These are phyloP conservation scores for Solanum gracilifrons DNA, from an alignment of 257 asterid genomes.

Conservation along the genomic window DNA sequence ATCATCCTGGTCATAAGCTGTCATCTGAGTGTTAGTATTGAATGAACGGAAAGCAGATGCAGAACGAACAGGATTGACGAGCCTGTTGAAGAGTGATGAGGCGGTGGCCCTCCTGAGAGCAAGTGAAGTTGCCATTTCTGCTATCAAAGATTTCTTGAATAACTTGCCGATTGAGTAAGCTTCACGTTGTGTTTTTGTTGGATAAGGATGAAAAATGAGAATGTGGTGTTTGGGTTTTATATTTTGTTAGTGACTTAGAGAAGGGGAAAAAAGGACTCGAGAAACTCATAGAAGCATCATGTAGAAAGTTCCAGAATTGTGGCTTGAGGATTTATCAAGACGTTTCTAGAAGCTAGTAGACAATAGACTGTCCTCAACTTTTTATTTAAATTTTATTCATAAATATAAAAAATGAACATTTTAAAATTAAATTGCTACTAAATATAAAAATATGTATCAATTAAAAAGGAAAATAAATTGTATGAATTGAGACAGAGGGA, in stretches of 20 bases:
- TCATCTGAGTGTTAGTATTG: conserved; percentile 24
- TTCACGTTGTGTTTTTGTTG: background rate
- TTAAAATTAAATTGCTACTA: too few relatives aligned
- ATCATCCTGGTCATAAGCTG: conserved; percentile 9
- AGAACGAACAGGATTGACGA: conserved; percentile 4
- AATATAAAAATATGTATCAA: too few relatives aligned
- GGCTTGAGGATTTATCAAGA: background rate
- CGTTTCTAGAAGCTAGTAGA: background rate
- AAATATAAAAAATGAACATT: too few relatives aligned
- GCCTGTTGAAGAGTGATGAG: conserved; percentile 10
- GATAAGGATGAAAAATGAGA: background rate
- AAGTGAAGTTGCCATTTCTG: conserved; percentile 23
- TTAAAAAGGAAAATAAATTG: too few relatives aligned
- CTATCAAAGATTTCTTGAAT: background rate
- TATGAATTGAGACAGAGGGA: too few relatives aligned
- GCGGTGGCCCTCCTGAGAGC: conserved; percentile 16
- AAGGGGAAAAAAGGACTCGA: conserved; percentile 12
- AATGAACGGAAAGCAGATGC: conserved; percentile 15
- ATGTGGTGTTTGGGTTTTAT: background rate
- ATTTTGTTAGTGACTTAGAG: conserved; percentile 4
- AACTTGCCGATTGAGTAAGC: background rate
- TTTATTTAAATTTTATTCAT: too few relatives aligned
- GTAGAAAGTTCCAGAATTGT: background rate
- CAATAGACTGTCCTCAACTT: background rate
- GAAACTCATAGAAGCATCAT: background rate